Evolutionary conservation across 768 basidiomycete genomes (phyloP).

Genomic region (Trametes punicea): DNA sequence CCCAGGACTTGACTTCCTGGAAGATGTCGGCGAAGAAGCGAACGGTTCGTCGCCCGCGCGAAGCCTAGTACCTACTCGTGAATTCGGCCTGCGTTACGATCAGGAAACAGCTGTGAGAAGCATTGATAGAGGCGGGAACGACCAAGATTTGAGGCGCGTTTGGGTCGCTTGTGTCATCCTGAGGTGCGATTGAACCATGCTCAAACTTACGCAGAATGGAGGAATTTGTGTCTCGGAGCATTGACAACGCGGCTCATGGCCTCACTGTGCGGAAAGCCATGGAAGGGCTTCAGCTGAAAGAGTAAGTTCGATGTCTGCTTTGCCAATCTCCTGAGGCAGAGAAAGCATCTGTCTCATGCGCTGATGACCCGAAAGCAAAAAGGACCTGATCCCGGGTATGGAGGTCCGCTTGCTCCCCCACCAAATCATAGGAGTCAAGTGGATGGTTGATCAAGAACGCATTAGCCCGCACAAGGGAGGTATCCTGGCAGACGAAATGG

Average conservation of each 20-base stretch:
- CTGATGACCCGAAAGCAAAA: constrained; percentile 39
- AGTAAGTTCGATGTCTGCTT: constrained; percentile 33
- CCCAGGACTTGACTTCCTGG: constrained; percentile 4
- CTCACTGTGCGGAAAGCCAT: constrained; percentile 51
- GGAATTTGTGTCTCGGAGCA: constrained; percentile 57
- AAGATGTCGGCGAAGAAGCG: neutral
- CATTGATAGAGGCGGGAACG: constrained; percentile 57
- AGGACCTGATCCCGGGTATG: constrained; percentile 63
- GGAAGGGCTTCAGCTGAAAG: constrained; percentile 47
- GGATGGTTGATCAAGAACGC: constrained; percentile 70
- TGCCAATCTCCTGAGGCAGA: neutral
- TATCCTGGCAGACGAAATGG: constrained; percentile 74
- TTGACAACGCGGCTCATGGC: constrained; percentile 55
- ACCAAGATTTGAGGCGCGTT: constrained; percentile 49
- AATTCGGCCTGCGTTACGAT: constrained; percentile 51
- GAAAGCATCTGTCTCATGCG: neutral
- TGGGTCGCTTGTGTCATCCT: neutral
- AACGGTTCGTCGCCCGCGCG: neutral
- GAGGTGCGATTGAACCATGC: neutral
- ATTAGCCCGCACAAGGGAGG: constrained; percentile 50
- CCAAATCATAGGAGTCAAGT: constrained; percentile 74
- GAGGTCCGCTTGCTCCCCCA: constrained; percentile 70
- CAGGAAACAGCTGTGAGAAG: constrained; percentile 42
- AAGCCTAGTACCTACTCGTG: neutral
- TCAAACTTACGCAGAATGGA: constrained; percentile 43